phyloP scores from a whole-genome alignment of 1,284 basidiomycete genomes.

The Cryptococcus sp. region DNA sequence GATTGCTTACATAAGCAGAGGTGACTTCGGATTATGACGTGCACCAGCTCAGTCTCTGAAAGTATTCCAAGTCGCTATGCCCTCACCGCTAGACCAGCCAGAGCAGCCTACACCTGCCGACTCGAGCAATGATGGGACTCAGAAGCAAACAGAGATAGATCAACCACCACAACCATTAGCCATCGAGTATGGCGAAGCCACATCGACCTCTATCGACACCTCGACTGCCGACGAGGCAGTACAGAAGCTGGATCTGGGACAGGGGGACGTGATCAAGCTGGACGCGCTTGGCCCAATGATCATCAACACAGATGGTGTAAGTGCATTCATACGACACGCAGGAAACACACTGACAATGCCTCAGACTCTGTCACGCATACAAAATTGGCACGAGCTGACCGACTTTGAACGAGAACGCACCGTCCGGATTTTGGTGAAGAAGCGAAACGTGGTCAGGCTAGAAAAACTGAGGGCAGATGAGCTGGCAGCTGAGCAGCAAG shows the following conservation, averaged over 20 bases:
- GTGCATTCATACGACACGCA: conserved; percentile 8
- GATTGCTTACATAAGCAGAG: too few species aligned
- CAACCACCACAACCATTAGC: conserved; percentile 3
- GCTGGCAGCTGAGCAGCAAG: too few species aligned
- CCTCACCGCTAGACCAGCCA: conserved; percentile 21
- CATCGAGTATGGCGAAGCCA: conserved; percentile 8
- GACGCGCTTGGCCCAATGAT: conserved; percentile 47
- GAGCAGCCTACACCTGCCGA: conserved; percentile 11
- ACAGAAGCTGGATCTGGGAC: conserved; percentile 32
- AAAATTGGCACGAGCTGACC: conserved; percentile 45
- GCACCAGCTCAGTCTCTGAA: too few species aligned
- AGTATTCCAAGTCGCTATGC: conserved; percentile 9
- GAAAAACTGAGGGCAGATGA: conserved; percentile 19
- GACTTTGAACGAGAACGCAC: conserved; percentile 45
- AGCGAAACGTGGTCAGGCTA: conserved; percentile 44
- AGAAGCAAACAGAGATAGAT: background rate
- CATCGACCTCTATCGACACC: background rate
- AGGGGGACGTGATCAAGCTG: conserved; percentile 40
- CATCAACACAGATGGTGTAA: conserved; percentile 47
- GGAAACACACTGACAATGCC: background rate
- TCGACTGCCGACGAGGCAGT: conserved; percentile 15
- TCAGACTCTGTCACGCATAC: conserved; percentile 46
- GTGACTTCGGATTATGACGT: too few species aligned
- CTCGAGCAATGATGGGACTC: background rate
- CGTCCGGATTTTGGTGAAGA: conserved; percentile 46